A percentile compares a stretch with the other conserved stretches of the same genome.
Conservation (phyloP, 257 asterid genomes). For the Solanum gracilifrons region DNA sequence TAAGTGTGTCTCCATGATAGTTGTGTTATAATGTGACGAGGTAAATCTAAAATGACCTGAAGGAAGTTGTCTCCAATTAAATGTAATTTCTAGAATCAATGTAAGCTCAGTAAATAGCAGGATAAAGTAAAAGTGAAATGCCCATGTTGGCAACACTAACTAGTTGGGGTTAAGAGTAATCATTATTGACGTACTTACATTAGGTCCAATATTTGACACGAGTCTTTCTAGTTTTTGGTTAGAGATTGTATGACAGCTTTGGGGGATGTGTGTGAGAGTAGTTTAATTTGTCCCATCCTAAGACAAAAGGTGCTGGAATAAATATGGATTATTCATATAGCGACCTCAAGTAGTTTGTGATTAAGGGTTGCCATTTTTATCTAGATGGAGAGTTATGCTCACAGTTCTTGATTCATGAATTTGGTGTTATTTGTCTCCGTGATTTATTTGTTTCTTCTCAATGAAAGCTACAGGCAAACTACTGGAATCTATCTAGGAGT, state of each 20-base stretch:
- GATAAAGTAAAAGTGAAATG: background rate
- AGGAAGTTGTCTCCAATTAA: background rate
- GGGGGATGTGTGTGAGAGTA: background rate
- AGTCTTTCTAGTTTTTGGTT: background rate
- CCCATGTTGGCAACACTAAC: background rate
- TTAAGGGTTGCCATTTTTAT: background rate
- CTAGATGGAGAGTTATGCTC: background rate
- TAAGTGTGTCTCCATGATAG: background rate
- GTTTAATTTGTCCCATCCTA: background rate
- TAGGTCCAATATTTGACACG: background rate
- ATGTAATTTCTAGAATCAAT: background rate
- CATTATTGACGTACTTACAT: background rate
- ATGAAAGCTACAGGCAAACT: constrained; percentile 28
- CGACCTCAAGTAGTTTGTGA: background rate
- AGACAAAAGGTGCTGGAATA: background rate
- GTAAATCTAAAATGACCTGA: background rate
- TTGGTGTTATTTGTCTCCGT: background rate
- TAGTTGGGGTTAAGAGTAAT: background rate
- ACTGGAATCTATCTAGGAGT: constrained; percentile 24
- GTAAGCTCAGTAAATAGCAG: background rate
- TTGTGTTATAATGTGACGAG: background rate
- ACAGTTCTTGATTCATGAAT: background rate
- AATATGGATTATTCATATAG: background rate
- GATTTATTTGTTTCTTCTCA: background rate
- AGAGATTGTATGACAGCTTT: background rate